Evolutionary conservation across 306 rosid species (phyloP).

Genomic region (Vigna mungo): DNA sequence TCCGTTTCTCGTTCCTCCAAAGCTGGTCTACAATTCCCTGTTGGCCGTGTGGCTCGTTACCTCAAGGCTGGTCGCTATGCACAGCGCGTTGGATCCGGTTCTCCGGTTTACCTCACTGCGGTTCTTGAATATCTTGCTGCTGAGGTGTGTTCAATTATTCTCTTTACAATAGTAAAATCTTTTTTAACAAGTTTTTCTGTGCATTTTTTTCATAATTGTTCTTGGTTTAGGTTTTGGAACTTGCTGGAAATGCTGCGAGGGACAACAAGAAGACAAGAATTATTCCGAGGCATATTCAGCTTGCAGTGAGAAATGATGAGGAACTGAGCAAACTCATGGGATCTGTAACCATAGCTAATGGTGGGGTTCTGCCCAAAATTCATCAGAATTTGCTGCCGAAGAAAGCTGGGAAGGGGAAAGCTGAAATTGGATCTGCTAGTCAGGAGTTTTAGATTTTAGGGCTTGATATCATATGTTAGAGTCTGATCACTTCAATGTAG

Average conservation of each 20-base stretch:
- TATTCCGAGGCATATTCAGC: constrained; percentile 75
- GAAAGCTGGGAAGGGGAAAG: constrained; percentile 59
- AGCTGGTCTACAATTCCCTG: constrained; percentile 96
- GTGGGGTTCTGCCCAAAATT: constrained; percentile 71
- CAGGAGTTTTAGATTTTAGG: constrained; percentile 47
- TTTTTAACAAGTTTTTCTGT: too few species aligned
- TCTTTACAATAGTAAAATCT: rapidly evolving
- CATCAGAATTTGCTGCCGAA: constrained; percentile 69
- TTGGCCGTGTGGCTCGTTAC: constrained; percentile 80
- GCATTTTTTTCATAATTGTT: not conserved
- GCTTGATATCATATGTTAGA: not conserved
- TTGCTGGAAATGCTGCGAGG: constrained; percentile 72
- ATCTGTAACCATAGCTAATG: constrained; percentile 68
- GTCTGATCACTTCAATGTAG: not conserved
- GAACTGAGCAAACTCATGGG: constrained; percentile 81
- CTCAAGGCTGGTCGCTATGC: constrained; percentile 80
- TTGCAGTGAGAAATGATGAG: constrained; percentile 83
- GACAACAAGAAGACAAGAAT: constrained; percentile 82
- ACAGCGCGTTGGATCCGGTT: constrained; percentile 77
- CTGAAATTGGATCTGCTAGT: constrained; percentile 63
- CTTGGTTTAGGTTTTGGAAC: constrained; percentile 56
- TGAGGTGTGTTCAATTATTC: constrained; percentile 51
- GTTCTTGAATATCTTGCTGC: constrained; percentile 92
- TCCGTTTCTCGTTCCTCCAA: constrained; percentile 69
- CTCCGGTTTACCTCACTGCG: constrained; percentile 86